These are phyloP conservation scores for Vairimorpha necatrix DNA, from an alignment of 371 early-diverging fungal species.

Conservation along the genomic window DNA sequence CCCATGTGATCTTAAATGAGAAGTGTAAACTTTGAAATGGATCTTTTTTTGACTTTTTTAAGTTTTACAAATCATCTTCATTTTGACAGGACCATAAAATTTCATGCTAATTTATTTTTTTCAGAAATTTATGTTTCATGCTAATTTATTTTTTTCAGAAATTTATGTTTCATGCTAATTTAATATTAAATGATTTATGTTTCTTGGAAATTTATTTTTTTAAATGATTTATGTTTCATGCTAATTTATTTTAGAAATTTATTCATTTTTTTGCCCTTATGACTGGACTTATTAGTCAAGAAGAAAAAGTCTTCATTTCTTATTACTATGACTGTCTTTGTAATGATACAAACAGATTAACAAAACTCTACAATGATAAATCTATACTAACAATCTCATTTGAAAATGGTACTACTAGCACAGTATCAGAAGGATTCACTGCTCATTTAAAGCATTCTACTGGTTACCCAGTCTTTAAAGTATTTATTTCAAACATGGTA, in stretches of 20 bases:
- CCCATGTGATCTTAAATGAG: no score
- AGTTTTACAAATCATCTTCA: no score
- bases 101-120: no score
- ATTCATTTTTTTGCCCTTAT: constrained; percentile 28
- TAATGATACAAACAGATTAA: constrained; percentile 9
- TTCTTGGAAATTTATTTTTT: neutral
- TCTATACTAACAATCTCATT: constrained; percentile 6
- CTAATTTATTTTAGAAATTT: neutral
- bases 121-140: neutral
- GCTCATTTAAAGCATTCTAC: neutral
- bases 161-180: neutral
- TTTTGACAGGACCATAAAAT: no score
- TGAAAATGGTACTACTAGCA: constrained; percentile 13
- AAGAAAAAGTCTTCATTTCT: constrained; percentile 25
- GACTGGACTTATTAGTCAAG: constrained; percentile 12
- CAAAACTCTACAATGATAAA: constrained; percentile 13
- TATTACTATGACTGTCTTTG: constrained; percentile 30
- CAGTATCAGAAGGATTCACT: constrained; percentile 7
- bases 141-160: neutral
- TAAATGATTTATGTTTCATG: neutral
- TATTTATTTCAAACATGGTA: constrained; percentile 35
- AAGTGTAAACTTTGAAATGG: no score
- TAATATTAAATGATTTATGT: neutral
- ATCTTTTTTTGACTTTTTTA: no score
- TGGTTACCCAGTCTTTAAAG: constrained; percentile 19